A percentile compares a stretch with the other conserved stretches of the same genome.
These are phyloP conservation scores for Fusarium sp. DNA, from an alignment of 2,329 filamentous ascomycete species.

Conservation along the genomic window DNA sequence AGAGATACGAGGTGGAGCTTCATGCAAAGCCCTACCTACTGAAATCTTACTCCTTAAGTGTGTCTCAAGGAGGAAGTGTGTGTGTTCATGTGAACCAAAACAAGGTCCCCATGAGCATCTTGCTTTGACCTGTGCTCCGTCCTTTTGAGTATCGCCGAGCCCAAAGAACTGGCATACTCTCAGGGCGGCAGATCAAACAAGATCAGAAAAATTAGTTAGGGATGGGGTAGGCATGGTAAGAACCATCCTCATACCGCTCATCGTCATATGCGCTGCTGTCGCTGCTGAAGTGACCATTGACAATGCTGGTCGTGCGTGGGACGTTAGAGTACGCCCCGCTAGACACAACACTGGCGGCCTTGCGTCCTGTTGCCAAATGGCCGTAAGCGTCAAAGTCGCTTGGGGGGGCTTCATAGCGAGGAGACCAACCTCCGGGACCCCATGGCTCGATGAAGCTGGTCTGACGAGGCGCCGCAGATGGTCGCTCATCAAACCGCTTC, in stretches of 20 bases:
- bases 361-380: constrained; percentile 46
- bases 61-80: constrained; percentile 12
- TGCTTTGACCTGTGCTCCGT: constrained; percentile 22
- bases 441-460: constrained; percentile 53
- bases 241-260: constrained; percentile 51
- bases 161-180: neutral
- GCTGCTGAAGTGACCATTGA: constrained; percentile 47
- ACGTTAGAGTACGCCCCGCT: constrained; percentile 46
- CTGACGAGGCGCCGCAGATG: constrained; percentile 44
- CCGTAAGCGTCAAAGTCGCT: constrained; percentile 47
- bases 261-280: constrained; percentile 50
- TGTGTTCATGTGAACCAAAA: constrained; percentile 18
- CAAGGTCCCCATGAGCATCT: constrained; percentile 7
- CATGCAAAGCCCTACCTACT: constrained; percentile 36
- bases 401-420: constrained; percentile 42
- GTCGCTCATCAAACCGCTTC: constrained; percentile 54
- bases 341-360: constrained; percentile 43
- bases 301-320: constrained; percentile 48
- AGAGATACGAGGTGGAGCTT: constrained; percentile 34
- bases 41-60: constrained; percentile 18
- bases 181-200: constrained; percentile 24
- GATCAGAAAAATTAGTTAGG: constrained; percentile 42
- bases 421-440: constrained; percentile 50
- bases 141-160: constrained; percentile 2
- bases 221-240: constrained; percentile 54